Conservation (phyloP, 129 eudicot genomes). For the Flaveria linearis region DNA sequence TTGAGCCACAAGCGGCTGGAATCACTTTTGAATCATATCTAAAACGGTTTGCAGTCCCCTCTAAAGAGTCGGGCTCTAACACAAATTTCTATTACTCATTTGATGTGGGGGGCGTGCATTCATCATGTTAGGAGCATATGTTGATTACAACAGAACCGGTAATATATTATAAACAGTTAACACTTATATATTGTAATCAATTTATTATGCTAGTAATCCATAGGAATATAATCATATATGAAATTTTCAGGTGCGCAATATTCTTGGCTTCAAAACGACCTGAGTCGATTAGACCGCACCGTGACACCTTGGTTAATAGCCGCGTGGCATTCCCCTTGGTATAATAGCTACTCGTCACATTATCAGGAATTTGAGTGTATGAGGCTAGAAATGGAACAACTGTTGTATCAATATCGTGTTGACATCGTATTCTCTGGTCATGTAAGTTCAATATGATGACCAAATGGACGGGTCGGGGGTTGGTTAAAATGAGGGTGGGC, state of each 20-base stretch:
- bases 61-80: conserved; percentile 70
- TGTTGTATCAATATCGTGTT: conserved; percentile 57
- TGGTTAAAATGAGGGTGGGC: neutral
- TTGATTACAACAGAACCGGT: conserved; percentile 75
- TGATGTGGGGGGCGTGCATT: conserved; percentile 86
- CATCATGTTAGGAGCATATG: conserved; percentile 91
- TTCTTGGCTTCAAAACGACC: conserved; percentile 71
- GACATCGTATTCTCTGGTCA: conserved; percentile 90
- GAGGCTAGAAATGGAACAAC: conserved; percentile 79
- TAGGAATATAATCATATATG: neutral
- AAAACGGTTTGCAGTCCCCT: conserved; percentile 78
- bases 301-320: conserved; percentile 94
- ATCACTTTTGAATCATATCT: conserved; percentile 62
- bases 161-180: neutral
- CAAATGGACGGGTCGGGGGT: neutral
- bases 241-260: conserved; percentile 62
- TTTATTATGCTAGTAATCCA: neutral
- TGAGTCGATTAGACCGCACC: conserved; percentile 51
- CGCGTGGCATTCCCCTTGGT: conserved; percentile 97
- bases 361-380: conserved; percentile 94
- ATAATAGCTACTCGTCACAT: conserved; percentile 87
- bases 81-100: conserved; percentile 80
- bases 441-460: conserved; percentile 48
- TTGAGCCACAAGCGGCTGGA: conserved; percentile 81
- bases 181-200: neutral